Conservation (phyloP, 352 stramenopile species). For the Thalassiosira livingstoniorum region DNA sequence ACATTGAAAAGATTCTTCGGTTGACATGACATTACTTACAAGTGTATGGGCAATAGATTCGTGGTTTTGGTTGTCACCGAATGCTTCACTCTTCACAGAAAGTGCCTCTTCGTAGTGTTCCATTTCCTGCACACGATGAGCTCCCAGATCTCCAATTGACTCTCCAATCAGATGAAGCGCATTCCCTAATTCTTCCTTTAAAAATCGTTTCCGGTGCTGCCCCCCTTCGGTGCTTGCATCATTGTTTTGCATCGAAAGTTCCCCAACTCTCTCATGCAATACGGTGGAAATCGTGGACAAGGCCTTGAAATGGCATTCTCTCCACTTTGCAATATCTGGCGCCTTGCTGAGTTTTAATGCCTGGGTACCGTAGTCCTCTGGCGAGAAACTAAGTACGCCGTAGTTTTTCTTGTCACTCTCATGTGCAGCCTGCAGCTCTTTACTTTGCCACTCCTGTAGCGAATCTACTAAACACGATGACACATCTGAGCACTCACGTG, state of each 20-base stretch:
- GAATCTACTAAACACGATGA: conserved; percentile 2
- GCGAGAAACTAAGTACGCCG: conserved; percentile 1
- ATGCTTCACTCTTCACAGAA: conserved; percentile 50
- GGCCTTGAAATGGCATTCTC: conserved; percentile 35
- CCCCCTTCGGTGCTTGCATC: not conserved
- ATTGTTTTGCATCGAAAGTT: conserved; percentile 13
- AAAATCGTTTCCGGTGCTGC: conserved; percentile 3
- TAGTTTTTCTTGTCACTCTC: not conserved
- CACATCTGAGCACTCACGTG: conserved; percentile 40
- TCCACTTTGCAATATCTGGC: conserved; percentile 24
- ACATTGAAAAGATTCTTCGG: not conserved
- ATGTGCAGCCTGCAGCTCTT: conserved; percentile 18
- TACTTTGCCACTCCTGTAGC: conserved; percentile 23
- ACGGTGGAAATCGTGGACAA: conserved; percentile 42
- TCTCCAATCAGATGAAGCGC: conserved; percentile 52
- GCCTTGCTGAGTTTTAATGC: not conserved
- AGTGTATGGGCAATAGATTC: conserved; percentile 62
- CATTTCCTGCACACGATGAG: conserved; percentile 46
- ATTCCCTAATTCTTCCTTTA: conserved; percentile 49
- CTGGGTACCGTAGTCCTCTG: conserved; percentile 20
- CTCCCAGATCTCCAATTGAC: conserved; percentile 39
- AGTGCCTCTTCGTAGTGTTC: conserved; percentile 63
- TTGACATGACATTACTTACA: conserved; percentile 29
- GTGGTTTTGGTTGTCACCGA: conserved; percentile 53
- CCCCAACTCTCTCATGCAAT: conserved; percentile 26